Base-by-base conservation (phyloP, 1,284 basidiomycete genomes). In the Melampsora larici-populina region DNA sequence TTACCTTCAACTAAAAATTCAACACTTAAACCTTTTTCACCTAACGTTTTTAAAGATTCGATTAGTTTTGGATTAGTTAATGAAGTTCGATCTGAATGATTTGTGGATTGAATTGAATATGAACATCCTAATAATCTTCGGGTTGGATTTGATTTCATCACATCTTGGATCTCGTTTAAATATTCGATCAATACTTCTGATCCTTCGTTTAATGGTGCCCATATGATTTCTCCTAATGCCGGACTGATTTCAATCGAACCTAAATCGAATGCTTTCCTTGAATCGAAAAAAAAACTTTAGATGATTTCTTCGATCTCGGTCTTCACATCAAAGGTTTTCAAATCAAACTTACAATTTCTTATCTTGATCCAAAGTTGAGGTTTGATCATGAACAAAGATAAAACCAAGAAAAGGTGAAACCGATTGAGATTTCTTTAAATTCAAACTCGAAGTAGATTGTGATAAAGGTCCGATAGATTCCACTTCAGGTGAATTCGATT, bases 1-100 rank as follows among this genome's bases (percentile, higher is more conserved):
- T 76, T 76, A 62, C 55, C 51, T 29, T 78, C 75, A 5, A 78
- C 67, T 48, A 78, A 48, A 29, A 78, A 70, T 51, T 78, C 75
- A 17, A 76, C n/a, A 49, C 49, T 75, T 40, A 70, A 58, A 40
- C 75, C 75, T 15, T 15, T 5, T 55, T 78, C 29, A 31, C 75
- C 75, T 26, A 78, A 36, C 9, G 70, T 36, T 70, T 65, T 70
- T 18, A 78, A 55, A 51, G 55, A 49, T 11, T 70, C 48, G 33
- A 78, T 48, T 13, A 70, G 65, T 7, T 70, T 17, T 5, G 67
- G 46, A 49, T 78, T 60, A 36, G 60, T 63, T 29, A 78, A 51
- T 46, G 36, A 63, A n/a, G 13, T 64, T 29, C 49, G 62, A 8
- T 40, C 29, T n/a, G 48, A 18, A 13, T 40, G 33, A 49, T 60